Evolutionary conservation across 371 early-diverging fungal genomes (phyloP), one percentile per base, ranked within the genome.

Genomic region (Smittium culicis): DNA sequence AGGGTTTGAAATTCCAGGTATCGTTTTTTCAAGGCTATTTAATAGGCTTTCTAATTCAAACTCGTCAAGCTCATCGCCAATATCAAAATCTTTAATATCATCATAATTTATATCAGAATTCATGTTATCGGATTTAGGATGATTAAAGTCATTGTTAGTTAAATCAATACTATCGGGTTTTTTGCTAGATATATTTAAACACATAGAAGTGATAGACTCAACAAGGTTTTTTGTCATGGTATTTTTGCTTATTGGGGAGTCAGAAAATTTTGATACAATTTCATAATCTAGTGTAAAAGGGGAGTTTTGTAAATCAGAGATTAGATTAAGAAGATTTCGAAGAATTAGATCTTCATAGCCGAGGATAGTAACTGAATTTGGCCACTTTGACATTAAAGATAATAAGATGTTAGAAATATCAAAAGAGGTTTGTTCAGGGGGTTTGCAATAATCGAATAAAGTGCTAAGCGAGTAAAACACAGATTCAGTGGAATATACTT

Each of bases 11-110:
- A 57, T 57, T 5, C 57, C 57, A n/a, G 57, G 57, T n/a, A 57
- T 57, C 25, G 57, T 57, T 25, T 57, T 57, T 57, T 57, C 57
- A 14, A 57, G 27, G 27, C 57, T 57, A 27, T 57, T 57, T 57
- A 57, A 27, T 20, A 57, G 14, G 27, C n/a, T n/a, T 57, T 57
- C 57, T 20, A 57, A 25, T 57, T 57, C 57, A 57, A n/a, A 57
- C 5, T 57, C 24, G 25, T 57, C 57, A 8, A 57, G 3, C 5
- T 57, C 57, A 25, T 57, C 57, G 3, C 14, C 14, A 5, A 57
- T 27, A 57, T 57, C 57, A 25, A n/a, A 57, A n/a, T 57, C 57
- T n/a, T 57, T 25, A 57, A 45, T 45, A 45, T 11, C 5, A 45
- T 45, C 45, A 20, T 20, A 11, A 20, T 45, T 45, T 5, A 45